Base-by-base conservation (phyloP, 768 basidiomycete genomes). In the Rhodotorula graminis region DNA sequence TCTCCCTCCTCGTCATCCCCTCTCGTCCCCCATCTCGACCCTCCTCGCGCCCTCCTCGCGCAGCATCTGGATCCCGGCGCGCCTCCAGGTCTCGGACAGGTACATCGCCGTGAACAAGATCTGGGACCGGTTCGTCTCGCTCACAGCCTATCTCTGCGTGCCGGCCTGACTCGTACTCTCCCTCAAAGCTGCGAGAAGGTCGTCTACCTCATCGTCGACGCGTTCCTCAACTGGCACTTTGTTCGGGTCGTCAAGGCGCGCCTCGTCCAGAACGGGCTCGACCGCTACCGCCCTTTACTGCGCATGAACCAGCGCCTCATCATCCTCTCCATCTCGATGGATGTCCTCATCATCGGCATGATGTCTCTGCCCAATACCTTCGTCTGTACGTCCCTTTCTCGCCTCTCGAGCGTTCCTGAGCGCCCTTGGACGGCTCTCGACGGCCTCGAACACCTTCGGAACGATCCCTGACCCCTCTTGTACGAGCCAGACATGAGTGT, bases 161-260 rank as follows among this genome's bases (percentile, higher is more conserved):
- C n/a, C n/a, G n/a, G n/a, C n/a, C n/a, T n/a, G n/a, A n/a, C n/a
- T n/a, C n/a, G n/a, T n/a, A n/a, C n/a, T n/a, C n/a, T n/a, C n/a
- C n/a, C n/a, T n/a, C n/a, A n/a, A n/a, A 37, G 37, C 5, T 37
- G 37, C 37, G 37, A 37, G 37, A 37, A 37, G n/a, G 50, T 58
- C 52, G 62, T 71, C 46, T 71, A 71, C 64, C 64, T 71, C 60
- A 59, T 65, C 33, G 44, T 71, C 60, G 70, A 71, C 55, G 53
- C 55, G 27, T 47, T 27, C 2, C 60, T 71, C 53, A 71, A 71
- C 53, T 16, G n/a, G 7, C 37, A 56, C 8, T 71, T 71, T 60
- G 65, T 71, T 31, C 50, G 46, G 3, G n/a, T 27, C 42, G 64
- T 71, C 21, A 47, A 53, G 58, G 29, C 61, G 29, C 70, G 70